A percentile compares a stretch with the other conserved stretches of the same genome.
phyloP scores from a whole-genome alignment of 1,284 basidiomycete genomes.

The Heterobasidion occidentale region DNA sequence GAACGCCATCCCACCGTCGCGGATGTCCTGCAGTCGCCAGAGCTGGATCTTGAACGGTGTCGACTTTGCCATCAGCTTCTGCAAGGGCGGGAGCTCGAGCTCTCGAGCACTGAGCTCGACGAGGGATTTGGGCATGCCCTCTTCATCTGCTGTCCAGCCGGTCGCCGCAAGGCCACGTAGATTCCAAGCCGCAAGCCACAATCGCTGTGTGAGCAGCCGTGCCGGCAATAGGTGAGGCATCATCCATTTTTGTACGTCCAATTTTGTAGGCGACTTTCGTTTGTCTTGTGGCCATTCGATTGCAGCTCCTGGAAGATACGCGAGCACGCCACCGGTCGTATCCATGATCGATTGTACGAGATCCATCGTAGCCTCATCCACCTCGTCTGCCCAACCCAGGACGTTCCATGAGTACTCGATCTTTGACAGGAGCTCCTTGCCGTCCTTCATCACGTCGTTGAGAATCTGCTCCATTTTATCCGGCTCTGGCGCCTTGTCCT shows the following conservation, averaged over 20 bases:
- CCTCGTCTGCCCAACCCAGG: constrained; percentile 7
- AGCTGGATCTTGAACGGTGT: constrained; percentile 3
- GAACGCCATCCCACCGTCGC: constrained; percentile 6
- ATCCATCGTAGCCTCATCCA: constrained; percentile 2
- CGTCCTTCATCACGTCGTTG: neutral
- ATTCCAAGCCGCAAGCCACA: constrained; percentile 3
- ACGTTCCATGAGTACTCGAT: constrained; percentile 8
- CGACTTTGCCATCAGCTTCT: neutral
- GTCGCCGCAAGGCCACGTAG: neutral
- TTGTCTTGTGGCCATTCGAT: constrained; percentile 2
- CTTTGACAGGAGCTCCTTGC: neutral
- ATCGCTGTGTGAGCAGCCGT: constrained; percentile 1
- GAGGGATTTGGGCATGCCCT: neutral
- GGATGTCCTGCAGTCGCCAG: constrained; percentile 6
- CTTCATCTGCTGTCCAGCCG: neutral
- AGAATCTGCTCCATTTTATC: constrained; percentile 5
- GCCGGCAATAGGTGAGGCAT: constrained; percentile 5
- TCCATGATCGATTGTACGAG: constrained; percentile 3
- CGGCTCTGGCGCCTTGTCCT: neutral
- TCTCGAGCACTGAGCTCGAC: constrained; percentile 3
- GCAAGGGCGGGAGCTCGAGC: neutral
- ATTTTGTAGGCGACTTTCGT: neutral
- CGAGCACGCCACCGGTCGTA: constrained; percentile 4
- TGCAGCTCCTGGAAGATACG: constrained; percentile 4
- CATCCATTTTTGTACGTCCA: neutral